A percentile compares a stretch with the other conserved stretches of the same genome.
Conservation (phyloP, 306 rosid genomes). For the Glycyrrhiza uralensis region DNA sequence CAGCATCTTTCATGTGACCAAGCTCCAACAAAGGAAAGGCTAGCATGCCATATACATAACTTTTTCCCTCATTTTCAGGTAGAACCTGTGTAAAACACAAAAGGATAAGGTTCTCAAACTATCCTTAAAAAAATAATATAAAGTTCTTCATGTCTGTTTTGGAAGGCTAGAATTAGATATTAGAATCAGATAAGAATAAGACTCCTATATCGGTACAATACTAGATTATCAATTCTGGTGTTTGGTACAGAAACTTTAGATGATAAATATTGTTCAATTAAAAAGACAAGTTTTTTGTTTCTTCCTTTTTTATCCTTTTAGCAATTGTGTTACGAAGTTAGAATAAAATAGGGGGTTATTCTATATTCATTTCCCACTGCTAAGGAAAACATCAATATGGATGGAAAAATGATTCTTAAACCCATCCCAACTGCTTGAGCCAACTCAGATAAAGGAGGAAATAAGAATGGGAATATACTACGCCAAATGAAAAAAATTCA, state of each 20-base stretch:
- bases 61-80: conserved; percentile 54
- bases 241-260: background rate
- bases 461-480: background rate
- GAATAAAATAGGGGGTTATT: background rate
- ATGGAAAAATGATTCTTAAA: background rate
- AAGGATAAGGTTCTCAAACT: conserved; percentile 5
- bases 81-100: conserved; percentile 56
- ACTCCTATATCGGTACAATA: background rate
- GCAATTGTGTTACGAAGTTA: background rate
- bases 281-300: background rate
- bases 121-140: background rate
- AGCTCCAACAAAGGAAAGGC: conserved; percentile 84
- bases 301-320: no score
- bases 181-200: background rate
- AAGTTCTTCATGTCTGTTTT: background rate
- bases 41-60: conserved; percentile 70
- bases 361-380: background rate
- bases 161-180: background rate
- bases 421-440: background rate
- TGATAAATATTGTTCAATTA: background rate
- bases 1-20: conserved; percentile 66
- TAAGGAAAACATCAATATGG: background rate
- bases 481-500: no score
- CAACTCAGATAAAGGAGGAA: background rate
- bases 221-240: background rate